phyloP scores from a whole-genome alignment of 768 basidiomycete genomes.

The Panaeolus papilionaceus region DNA sequence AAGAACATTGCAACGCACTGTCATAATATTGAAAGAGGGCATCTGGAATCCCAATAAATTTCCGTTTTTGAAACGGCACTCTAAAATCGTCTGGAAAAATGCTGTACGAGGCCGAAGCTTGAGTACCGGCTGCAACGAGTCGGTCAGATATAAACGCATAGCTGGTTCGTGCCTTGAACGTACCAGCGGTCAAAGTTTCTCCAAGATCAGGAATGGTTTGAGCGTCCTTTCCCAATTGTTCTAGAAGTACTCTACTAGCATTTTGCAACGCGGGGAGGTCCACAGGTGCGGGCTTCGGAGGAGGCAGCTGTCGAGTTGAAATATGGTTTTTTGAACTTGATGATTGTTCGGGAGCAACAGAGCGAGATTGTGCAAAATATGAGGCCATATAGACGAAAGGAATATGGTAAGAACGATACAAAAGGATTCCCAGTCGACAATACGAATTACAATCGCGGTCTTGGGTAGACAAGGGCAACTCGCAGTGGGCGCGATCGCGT shows the following conservation, averaged over 20 bases:
- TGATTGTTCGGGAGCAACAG: constrained; percentile 22
- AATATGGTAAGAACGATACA: constrained; percentile 6
- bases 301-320: constrained; percentile 31
- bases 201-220: constrained; percentile 79
- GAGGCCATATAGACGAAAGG: constrained; percentile 26
- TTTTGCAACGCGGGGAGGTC: constrained; percentile 69
- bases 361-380: constrained; percentile 24
- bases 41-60: constrained; percentile 79
- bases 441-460: constrained; percentile 12
- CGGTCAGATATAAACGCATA: constrained; percentile 17
- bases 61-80: constrained; percentile 81
- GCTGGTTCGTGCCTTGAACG: constrained; percentile 30
- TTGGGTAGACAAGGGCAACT: constrained; percentile 18
- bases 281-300: constrained; percentile 44
- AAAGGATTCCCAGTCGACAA: constrained; percentile 20
- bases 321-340: constrained; percentile 24
- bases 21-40: constrained; percentile 80
- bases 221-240: constrained; percentile 74
- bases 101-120: constrained; percentile 80
- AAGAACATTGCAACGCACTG: constrained; percentile 48
- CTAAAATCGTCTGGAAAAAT: constrained; percentile 79
- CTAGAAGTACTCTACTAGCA: constrained; percentile 71
- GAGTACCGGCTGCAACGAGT: constrained; percentile 56
- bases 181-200: constrained; percentile 69
- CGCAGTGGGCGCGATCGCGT: constrained; percentile 30